Evolutionary conservation across 345 rosid genomes (phyloP).

Genomic region (Gossypium raimondii): DNA sequence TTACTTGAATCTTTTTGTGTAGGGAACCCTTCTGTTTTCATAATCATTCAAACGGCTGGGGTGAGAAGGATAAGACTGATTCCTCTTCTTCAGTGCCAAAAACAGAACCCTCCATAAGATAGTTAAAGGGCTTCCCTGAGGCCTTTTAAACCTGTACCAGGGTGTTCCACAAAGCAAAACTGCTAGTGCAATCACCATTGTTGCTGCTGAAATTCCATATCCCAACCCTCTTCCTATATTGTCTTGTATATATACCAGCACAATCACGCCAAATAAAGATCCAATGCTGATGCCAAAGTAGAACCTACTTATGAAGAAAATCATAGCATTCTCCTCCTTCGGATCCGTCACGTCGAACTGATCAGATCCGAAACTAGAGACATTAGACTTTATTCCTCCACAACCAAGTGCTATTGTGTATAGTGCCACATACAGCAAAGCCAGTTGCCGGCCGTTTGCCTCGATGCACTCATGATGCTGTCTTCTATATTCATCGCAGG

Average conservation of each 20-base stretch:
- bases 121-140: conserved; percentile 85
- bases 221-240: conserved; percentile 94
- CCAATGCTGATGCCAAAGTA: conserved; percentile 70
- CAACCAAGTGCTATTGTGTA: conserved; percentile 79
- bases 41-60: conserved; percentile 55
- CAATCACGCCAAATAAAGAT: conserved; percentile 69
- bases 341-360: conserved; percentile 76
- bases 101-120: conserved; percentile 67
- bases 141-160: conserved; percentile 66
- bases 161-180: conserved; percentile 57
- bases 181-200: conserved; percentile 63
- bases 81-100: conserved; percentile 79
- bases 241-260: conserved; percentile 80
- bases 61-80: conserved; percentile 44
- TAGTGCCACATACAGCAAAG: conserved; percentile 71
- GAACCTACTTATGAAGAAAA: conserved; percentile 74
- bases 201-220: conserved; percentile 78
- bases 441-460: conserved; percentile 61
- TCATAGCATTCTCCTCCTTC: conserved; percentile 71
- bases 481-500: conserved; percentile 50
- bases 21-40: conserved; percentile 50
- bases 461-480: conserved; percentile 61
- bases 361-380: conserved; percentile 90
- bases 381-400: conserved; percentile 90
- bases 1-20: conserved; percentile 54